A percentile compares a stretch with the other conserved stretches of the same genome.
Evolutionary conservation across 148 eudicot species (phyloP).

Genomic region (Chenopodium suecicum): DNA sequence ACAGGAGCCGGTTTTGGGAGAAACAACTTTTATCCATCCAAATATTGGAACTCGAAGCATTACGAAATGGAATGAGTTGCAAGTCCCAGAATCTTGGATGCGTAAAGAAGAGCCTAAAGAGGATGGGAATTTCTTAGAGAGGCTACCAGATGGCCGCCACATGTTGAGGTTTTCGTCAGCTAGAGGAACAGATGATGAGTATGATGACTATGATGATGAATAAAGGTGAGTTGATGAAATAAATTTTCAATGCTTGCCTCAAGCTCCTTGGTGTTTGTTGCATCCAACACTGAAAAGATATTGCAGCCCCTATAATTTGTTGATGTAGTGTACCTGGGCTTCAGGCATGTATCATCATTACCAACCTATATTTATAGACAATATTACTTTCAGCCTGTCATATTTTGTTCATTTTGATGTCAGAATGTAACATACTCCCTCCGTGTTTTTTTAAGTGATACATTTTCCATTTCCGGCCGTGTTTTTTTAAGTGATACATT

Average conservation of each 20-base stretch:
- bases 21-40: background rate
- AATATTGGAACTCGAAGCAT: background rate
- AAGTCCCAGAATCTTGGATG: background rate
- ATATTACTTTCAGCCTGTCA: no score
- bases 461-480: no score
- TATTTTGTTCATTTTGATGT: no score
- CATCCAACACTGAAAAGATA: background rate
- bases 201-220: background rate
- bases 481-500: no score
- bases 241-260: background rate
- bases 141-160: background rate
- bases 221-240: background rate
- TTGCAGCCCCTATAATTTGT: no score
- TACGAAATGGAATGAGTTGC: conserved; percentile 14
- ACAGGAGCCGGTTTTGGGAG: background rate
- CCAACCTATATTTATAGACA: no score
- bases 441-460: no score
- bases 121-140: background rate
- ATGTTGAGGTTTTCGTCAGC: background rate
- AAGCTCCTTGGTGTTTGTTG: background rate
- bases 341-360: no score
- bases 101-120: conserved; percentile 1
- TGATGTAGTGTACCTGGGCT: no score
- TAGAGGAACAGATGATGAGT: background rate
- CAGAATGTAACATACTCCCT: no score